Base-by-base conservation (phyloP, 345 rosid species). In the Raphanus raphanistrum region DNA sequence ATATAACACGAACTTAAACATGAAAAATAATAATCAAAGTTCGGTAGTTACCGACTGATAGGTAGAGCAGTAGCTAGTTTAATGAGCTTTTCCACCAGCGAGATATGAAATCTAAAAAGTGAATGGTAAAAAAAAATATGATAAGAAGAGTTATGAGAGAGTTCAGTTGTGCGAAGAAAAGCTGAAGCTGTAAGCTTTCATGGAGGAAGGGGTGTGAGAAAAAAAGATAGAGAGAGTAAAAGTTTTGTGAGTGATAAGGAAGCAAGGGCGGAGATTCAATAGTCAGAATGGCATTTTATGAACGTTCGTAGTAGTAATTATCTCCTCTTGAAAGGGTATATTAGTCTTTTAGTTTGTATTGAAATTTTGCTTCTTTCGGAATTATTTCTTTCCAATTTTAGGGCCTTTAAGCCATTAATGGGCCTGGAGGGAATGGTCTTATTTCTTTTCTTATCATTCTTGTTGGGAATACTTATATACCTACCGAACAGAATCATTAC, bases 231-330 rank as follows among this genome's bases (percentile, higher is more conserved):
- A 81, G 82, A 76, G 36, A 66, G 75, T 70, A 81, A 60, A 76
- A 68, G 65, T 41, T 15, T 68, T 9, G 85, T 71, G 92, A 79
- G 80, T 82, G 99, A 92, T 90, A 92, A 94, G 99, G 90, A 87
- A 94, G 96, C 94, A 90, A 90, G 97, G 99, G 99, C 88, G 90
- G 95, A 90, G 96, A 92, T 90, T 95, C 82, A 88, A 83, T 85
- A 45, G 91, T 84, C 87, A 79, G 63, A 75, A 76, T 86, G 90
- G 85, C 86, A 31, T 83, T 82, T 82, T 84, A 80, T 90, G 91
- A 68, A 88, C 74, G 85, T 82, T 60, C 81, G 78, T 86, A 90
- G 80, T 79, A 68, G 82, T 77, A 70, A 68, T 82, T 82, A 84
- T 82, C 82, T 65, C 63, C 50, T 80, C 76, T n/a, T 62, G 32